Evolutionary conservation across 2,329 filamentous ascomycete species (phyloP).

Genomic region (Byssoonygena ceratinophila): DNA sequence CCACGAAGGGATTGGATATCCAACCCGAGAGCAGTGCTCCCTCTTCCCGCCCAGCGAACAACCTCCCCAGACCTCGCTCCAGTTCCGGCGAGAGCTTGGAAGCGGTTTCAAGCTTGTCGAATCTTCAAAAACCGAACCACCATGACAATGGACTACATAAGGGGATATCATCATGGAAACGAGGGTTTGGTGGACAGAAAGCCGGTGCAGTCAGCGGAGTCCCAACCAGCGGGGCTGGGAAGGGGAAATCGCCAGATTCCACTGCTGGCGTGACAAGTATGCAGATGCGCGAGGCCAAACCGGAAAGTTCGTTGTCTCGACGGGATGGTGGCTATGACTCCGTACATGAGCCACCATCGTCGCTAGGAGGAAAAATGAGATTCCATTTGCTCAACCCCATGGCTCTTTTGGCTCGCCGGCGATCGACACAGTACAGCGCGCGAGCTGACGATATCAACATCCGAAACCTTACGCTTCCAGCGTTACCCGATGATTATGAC

Average conservation of each 20-base stretch:
- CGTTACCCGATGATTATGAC: conserved; percentile 52
- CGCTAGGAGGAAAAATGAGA: conserved; percentile 37
- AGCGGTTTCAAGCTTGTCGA: background rate
- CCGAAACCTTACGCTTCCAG: conserved; percentile 39
- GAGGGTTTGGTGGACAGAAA: conserved; percentile 27
- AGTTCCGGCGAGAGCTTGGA: conserved; percentile 7
- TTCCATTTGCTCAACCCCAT: conserved; percentile 52
- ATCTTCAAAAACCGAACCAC: conserved; percentile 4
- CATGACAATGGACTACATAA: conserved; percentile 15
- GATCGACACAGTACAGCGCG: conserved; percentile 43
- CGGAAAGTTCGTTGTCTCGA: conserved; percentile 16
- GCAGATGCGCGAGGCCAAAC: conserved; percentile 10
- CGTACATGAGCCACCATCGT: conserved; percentile 12
- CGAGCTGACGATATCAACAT: conserved; percentile 44
- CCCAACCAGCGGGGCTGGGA: conserved; percentile 21
- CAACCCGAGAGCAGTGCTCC: background rate
- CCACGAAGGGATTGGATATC: background rate
- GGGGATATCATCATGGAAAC: conserved; percentile 28
- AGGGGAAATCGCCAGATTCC: conserved; percentile 20
- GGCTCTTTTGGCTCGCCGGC: conserved; percentile 47
- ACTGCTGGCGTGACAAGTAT: background rate
- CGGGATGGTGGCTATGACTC: conserved; percentile 5
- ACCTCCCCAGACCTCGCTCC: background rate
- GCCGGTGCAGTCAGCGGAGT: conserved; percentile 20
- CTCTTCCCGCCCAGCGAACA: background rate